Evolutionary conservation across 768 basidiomycete species (phyloP), one percentile per base, ranked within the genome.

Genomic region (Leccinum disarticulatum): DNA sequence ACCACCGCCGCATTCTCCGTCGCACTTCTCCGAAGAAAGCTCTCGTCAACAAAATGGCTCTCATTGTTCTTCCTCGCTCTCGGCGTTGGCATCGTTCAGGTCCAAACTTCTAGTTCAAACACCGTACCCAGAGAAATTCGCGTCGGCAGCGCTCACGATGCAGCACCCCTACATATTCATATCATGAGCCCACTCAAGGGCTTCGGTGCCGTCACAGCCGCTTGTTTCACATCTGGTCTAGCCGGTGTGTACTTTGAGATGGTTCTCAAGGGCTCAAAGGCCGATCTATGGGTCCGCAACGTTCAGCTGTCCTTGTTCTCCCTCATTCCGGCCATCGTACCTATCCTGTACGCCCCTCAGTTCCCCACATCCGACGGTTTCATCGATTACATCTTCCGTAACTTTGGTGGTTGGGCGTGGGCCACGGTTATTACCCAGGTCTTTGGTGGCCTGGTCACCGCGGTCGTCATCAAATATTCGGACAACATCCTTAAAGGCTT

Each of bases 401-500:
- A 98, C 74, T 99, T 98, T 73, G 93, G 91, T 19, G 77, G 77
- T 3, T 99, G 95, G 95, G 97, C 97, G 0, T 95, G 95, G 89
- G 91, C 92, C 19, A 96, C 95, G 1, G 95, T 99, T 28, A 71
- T 77, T 25, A 87, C 87, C 28, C 95, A 98, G 74, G 95, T 97
- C 38, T 82, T 95, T 59, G 97, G 97, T 30, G 96, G 97, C 1
- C 80, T 98, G 49, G 74, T 98, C 61, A 98, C 96, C 4, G 96
- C 97, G 1, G 74, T 98, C 31, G 97, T 98, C 59, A 98, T 98
- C 82, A 93, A 95, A 73, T 96, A 98, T 70, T 91, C 91, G 57
- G 93, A 95, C 75, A 98, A 97, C 72, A 93, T 92, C 66, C 79
- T 93, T 68, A 96, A 97, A 72, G 96, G 96, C n/a, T 99, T 99